Evolutionary conservation across 495 filamentous ascomycete genomes (phyloP).

Genomic region (Talaromyces wortmannii): DNA sequence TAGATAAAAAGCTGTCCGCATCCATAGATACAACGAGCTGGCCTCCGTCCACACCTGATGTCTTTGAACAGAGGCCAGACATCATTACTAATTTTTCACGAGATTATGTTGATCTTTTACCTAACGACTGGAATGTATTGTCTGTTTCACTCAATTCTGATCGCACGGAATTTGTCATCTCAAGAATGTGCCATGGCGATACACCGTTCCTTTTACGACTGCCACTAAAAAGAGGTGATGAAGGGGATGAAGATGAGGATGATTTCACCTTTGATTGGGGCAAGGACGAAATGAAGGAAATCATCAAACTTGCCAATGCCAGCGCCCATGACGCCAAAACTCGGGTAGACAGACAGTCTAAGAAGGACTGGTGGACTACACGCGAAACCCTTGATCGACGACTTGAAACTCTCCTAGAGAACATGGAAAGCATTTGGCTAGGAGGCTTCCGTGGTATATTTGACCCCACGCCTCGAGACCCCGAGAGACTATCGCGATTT

Average conservation of each 20-base stretch:
- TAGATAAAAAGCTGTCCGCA: conserved; percentile 35
- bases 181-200: conserved; percentile 63
- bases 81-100: conserved; percentile 26
- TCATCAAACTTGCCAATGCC: conserved; percentile 70
- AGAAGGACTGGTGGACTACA: conserved; percentile 81
- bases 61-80: conserved; percentile 14
- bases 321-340: conserved; percentile 69
- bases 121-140: conserved; percentile 73
- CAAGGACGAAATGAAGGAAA: conserved; percentile 68
- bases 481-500: conserved; percentile 63
- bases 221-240: conserved; percentile 72
- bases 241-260: conserved; percentile 73
- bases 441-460: conserved; percentile 91
- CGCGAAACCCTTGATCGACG: conserved; percentile 72
- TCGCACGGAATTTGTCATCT: conserved; percentile 73
- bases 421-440: conserved; percentile 89
- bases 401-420: conserved; percentile 69
- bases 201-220: conserved; percentile 79
- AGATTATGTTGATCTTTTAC: conserved; percentile 58
- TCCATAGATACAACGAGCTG: conserved; percentile 33
- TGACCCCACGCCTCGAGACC: conserved; percentile 56
- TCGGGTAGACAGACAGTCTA: conserved; percentile 52
- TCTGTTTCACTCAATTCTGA: conserved; percentile 79
- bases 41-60: conserved; percentile 17
- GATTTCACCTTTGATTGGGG: conserved; percentile 78